Evolutionary conservation across 768 basidiomycete genomes (phyloP), one percentile per base, ranked within the genome.

Genomic region (Russula olivacea): DNA sequence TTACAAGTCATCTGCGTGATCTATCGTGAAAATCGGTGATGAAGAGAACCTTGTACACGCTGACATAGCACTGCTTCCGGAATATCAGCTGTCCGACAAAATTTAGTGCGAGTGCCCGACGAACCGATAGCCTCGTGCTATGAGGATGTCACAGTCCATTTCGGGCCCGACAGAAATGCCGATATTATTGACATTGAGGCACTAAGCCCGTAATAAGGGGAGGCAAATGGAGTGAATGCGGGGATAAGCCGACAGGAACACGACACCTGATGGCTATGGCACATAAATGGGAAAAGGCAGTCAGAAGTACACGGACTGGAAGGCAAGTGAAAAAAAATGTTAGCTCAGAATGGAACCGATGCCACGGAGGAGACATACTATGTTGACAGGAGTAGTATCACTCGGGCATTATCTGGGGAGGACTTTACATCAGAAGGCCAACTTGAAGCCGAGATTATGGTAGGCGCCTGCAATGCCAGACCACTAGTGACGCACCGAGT

Each of bases 171-270:
- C 45, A 15, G 19, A 19, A 17, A 41, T 55, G 45, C 51, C 48
- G 51, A 52, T 17, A 41, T 48, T 15, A 40, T 55, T 55, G 58
- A 9, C 4, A 32, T 32, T n/a, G 43, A 57, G 41, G 36, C 30
- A 17, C 61, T 40, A 49, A 30, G 58, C 45, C 49, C 12, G 45
- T 23, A 23, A 41, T 25, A 30, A 48, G 36, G 52, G 34, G 52
- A 19, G 25, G 28, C n/a, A 51, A 57, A 25, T 51, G 61, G 61
- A 41, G 47, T 1, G 30, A 63, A 59, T 34, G 62, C 58, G 62
- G 62, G 52, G 6, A 21, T 41, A 54, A 63, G 57, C 30, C 32
- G 41, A 54, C 47, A 32, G 36, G 57, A 36, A 53, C 50, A n/a
- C 57, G 19, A 40, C 45, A 47, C 34, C n/a, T 55, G 62, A 63